These are phyloP conservation scores for Massospora cicadina DNA, from an alignment of 371 early-diverging fungal species.

Conservation along the genomic window DNA sequence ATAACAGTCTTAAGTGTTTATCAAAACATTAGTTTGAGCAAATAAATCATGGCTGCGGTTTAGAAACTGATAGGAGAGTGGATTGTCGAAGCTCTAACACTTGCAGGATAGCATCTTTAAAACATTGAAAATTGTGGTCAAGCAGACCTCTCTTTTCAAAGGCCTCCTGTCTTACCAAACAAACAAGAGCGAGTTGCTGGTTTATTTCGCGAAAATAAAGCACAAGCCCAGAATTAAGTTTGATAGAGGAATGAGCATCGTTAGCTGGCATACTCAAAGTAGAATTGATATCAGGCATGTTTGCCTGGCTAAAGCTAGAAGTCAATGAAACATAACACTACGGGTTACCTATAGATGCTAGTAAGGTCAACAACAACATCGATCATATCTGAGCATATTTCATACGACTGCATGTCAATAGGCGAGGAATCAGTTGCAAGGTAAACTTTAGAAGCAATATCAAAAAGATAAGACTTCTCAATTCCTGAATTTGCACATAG, in stretches of 20 bases:
- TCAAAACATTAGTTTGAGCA: too few species aligned
- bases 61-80: neutral
- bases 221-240: conserved; percentile 64
- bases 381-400: conserved; percentile 87
- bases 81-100: conserved; percentile 33
- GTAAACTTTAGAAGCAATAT: conserved; percentile 73
- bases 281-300: neutral
- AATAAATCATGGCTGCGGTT: neutral
- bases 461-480: conserved; percentile 91
- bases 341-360: conserved; percentile 49
- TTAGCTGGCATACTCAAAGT: conserved; percentile 9
- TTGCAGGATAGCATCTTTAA: conserved; percentile 49
- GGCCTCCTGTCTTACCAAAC: conserved; percentile 64
- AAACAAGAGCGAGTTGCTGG: conserved; percentile 56
- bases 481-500: conserved; percentile 87
- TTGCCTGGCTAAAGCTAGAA: neutral
- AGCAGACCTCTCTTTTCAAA: conserved; percentile 77
- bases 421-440: conserved; percentile 90
- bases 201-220: conserved; percentile 65
- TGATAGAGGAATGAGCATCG: conserved; percentile 40
- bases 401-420: conserved; percentile 80
- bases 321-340: neutral
- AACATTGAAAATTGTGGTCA: conserved; percentile 74
- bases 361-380: conserved; percentile 79
- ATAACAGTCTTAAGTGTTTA: too few species aligned